Evolutionary conservation across 352 stramenopile genomes (phyloP), one percentile per base, ranked within the genome.

Genomic region (Pythium guiyangense): DNA sequence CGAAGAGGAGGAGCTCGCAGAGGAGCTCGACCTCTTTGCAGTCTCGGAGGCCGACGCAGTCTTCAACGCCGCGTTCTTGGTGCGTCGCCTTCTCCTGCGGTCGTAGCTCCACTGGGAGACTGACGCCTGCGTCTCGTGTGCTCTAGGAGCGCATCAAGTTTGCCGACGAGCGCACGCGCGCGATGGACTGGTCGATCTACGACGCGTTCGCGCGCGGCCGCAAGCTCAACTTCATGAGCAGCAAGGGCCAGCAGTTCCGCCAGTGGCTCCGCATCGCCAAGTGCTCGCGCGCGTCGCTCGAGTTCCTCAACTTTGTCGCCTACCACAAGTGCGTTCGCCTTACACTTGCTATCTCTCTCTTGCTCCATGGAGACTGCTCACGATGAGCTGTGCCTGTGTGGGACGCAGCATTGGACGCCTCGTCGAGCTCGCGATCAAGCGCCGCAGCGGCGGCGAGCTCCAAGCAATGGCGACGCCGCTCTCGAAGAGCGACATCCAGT

Each of bases 221-320:
- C 39, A 90, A 90, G 34, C 65, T 85, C 35, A 94, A 94, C 56
- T 94, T 94, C 49, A 91, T 92, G 80, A 83, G 71, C 57, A 80
- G 83, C 58, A 86, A 86, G 44, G 77, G 68, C 2, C 58, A 75
- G 43, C 65, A 73, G 26, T 89, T 94, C 60, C 73, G 79, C 15
- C 69, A 90, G 59, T 94, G 84, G 84, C 65, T 94, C 17, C 56
- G 57, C 4, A 57, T 94, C 6, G 78, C 64, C 34, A 84, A 79
- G 46, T 77, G 75, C 34, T 92, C 82, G 4, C 74, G 77, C 15
- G 84, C 84, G 34, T 88, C 82, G 27, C 71, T 91, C 25, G 84
- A 94, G 66, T 94, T 94, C 31, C 70, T 94, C 45, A 94, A 94
- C 58, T 94, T 94, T 52, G 79, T 94, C 15, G 64, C 81, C 39